Percentiles rank a stretch among this genome's conserved stretches.
Conservation (phyloP, 2,329 filamentous ascomycete species). For the Hortaea sp. region DNA sequence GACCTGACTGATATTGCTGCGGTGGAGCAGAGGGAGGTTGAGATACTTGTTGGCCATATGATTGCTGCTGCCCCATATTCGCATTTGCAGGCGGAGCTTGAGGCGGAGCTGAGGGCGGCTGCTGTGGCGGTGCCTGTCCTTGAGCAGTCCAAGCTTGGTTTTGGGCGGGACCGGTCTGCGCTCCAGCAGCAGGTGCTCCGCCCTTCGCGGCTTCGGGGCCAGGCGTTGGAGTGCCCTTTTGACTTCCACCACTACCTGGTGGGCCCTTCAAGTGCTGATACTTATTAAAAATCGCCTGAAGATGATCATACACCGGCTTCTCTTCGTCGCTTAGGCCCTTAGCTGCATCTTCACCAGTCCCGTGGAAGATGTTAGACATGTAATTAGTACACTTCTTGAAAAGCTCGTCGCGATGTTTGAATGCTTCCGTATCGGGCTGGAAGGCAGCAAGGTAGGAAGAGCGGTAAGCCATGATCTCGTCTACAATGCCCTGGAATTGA, state of each 20-base stretch:
- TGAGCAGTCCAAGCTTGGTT: not conserved
- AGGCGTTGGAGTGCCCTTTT: not conserved
- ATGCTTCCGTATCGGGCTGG: conserved; percentile 2
- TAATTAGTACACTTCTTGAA: conserved; percentile 11
- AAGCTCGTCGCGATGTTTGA: conserved; percentile 8
- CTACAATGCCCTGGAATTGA: conserved; percentile 14
- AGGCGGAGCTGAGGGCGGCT: too few species aligned
- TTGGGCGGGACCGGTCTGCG: not conserved
- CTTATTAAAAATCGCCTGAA: conserved; percentile 6
- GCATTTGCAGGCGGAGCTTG: too few species aligned
- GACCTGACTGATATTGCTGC: too few species aligned
- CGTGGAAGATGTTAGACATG: conserved; percentile 7
- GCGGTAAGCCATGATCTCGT: conserved; percentile 16
- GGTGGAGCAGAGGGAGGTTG: too few species aligned
- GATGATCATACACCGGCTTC: conserved; percentile 5
- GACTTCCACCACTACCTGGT: not conserved
- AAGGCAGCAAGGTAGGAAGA: conserved; percentile 7
- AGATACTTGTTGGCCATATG: too few species aligned
- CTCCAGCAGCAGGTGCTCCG: not conserved
- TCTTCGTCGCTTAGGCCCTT: conserved; percentile 5
- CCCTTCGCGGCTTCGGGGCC: not conserved
- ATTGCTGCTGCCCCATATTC: too few species aligned
- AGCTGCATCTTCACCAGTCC: conserved; percentile 1
- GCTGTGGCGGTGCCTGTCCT: not conserved
- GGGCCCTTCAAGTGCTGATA: conserved; percentile 4